Evolutionary conservation across 305 asterid species (phyloP).

Genomic region (Salvia sclarea): DNA sequence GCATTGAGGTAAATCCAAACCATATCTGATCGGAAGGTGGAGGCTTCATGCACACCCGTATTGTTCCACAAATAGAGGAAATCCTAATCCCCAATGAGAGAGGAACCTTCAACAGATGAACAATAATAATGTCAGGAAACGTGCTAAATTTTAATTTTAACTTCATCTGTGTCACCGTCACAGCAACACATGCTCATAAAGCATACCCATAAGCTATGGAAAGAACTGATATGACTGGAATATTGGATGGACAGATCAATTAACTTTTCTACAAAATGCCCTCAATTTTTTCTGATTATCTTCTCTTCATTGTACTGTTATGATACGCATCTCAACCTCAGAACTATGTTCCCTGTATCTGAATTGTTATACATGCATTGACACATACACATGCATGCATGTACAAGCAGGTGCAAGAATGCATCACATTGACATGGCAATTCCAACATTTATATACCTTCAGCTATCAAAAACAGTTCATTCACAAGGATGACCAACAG

Average conservation of each 20-base stretch:
- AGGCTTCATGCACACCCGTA: constrained; percentile 72
- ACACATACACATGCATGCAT: neutral
- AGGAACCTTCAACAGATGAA: constrained; percentile 67
- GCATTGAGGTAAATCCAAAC: constrained; percentile 89
- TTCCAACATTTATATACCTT: neutral
- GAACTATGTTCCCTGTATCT: neutral
- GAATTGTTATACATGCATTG: neutral
- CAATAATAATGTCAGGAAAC: constrained; percentile 29
- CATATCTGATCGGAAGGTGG: constrained; percentile 98
- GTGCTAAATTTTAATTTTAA: constrained; percentile 5
- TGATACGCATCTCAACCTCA: neutral
- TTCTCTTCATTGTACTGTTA: neutral
- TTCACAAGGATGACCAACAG: neutral
- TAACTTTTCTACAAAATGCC: neutral
- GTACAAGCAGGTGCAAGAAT: neutral
- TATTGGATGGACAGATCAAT: neutral
- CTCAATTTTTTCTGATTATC: neutral
- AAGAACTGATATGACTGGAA: constrained; percentile 1
- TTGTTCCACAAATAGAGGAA: constrained; percentile 81
- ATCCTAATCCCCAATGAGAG: constrained; percentile 70
- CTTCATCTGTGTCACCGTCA: constrained; percentile 12
- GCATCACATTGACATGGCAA: constrained; percentile 15
- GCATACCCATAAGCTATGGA: neutral
- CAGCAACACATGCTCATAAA: constrained; percentile 5
- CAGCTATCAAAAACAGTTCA: constrained; percentile 6